A percentile compares a stretch with the other conserved stretches of the same genome.
Conservation (phyloP, 1,284 basidiomycete species). For the Trichosporon sp. region DNA sequence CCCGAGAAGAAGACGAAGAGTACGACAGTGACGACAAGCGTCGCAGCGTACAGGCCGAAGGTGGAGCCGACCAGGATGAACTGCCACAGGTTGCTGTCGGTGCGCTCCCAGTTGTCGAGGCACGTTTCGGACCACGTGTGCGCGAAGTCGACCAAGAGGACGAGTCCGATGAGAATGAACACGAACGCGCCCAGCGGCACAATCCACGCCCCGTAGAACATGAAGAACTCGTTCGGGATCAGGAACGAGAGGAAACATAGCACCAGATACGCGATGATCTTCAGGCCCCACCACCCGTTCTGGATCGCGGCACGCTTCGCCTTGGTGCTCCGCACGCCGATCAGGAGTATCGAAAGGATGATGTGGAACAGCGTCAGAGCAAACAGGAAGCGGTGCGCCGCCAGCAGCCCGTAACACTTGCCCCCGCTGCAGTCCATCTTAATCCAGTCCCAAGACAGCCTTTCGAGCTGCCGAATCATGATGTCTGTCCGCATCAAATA, state of each 20-base stretch:
- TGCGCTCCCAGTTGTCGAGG: conserved; percentile 89
- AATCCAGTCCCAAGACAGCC: conserved; percentile 92
- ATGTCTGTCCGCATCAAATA: conserved; percentile 92
- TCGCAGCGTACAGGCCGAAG: conserved; percentile 74
- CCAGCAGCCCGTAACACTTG: conserved; percentile 94
- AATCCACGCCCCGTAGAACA: conserved; percentile 78
- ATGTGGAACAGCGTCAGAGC: conserved; percentile 86
- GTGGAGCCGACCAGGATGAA: conserved; percentile 95
- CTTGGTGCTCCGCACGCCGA: conserved; percentile 84
- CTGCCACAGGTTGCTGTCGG: conserved; percentile 86
- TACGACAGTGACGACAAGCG: conserved; percentile 77
- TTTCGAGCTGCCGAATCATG: conserved; percentile 80
- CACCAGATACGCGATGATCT: conserved; percentile 75
- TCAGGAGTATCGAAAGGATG: conserved; percentile 69
- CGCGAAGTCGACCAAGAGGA: conserved; percentile 96
- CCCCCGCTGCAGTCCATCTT: conserved; percentile 94
- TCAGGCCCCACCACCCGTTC: conserved; percentile 99
- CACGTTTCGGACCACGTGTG: conserved; percentile 98
- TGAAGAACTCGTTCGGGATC: conserved; percentile 58
- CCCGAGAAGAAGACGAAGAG: conserved; percentile 90
- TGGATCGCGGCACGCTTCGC: conserved; percentile 90
- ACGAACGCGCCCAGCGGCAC: conserved; percentile 83
- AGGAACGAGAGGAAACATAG: conserved; percentile 85
- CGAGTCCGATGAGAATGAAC: conserved; percentile 93
- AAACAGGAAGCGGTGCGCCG: conserved; percentile 97